A percentile compares a stretch with the other conserved stretches of the same genome.
Evolutionary conservation across 2,329 filamentous ascomycete species (phyloP).

Genomic region (Alternaria dauci): DNA sequence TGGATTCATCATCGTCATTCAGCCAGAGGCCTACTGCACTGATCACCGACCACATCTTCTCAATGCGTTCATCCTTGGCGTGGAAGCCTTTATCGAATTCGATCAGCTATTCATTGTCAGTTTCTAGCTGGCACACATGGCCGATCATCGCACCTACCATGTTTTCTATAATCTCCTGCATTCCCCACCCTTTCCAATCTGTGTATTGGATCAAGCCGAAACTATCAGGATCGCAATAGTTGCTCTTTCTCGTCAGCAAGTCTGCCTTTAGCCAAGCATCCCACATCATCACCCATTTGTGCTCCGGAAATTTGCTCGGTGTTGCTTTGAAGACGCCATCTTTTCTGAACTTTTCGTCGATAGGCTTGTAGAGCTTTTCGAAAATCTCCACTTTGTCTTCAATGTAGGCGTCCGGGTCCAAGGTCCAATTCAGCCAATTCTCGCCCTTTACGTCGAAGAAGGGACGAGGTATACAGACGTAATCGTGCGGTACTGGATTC

Average conservation of each 20-base stretch:
- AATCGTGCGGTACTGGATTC: conserved; percentile 15
- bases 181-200: conserved; percentile 23
- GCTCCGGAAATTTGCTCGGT: conserved; percentile 14
- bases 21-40: conserved; percentile 27
- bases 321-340: conserved; percentile 11
- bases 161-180: conserved; percentile 25
- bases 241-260: conserved; percentile 4
- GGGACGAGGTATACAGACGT: conserved; percentile 25
- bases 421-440: conserved; percentile 12
- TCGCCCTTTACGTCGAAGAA: conserved; percentile 22
- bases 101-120: conserved; percentile 15
- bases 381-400: conserved; percentile 9
- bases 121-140: background rate
- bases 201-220: conserved; percentile 28
- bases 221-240: conserved; percentile 24
- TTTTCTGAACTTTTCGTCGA: conserved; percentile 12
- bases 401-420: conserved; percentile 4
- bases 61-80: conserved; percentile 8
- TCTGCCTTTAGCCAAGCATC: conserved; percentile 19
- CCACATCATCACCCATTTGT: conserved; percentile 35
- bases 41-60: conserved; percentile 29
- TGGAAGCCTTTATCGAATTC: conserved; percentile 25
- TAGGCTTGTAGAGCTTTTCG: conserved; percentile 8
- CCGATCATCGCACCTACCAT: conserved; percentile 10
- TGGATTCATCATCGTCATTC: background rate